Evolutionary conservation across 257 asterid genomes (phyloP).

Genomic region (Nicotiana obtusifolia): DNA sequence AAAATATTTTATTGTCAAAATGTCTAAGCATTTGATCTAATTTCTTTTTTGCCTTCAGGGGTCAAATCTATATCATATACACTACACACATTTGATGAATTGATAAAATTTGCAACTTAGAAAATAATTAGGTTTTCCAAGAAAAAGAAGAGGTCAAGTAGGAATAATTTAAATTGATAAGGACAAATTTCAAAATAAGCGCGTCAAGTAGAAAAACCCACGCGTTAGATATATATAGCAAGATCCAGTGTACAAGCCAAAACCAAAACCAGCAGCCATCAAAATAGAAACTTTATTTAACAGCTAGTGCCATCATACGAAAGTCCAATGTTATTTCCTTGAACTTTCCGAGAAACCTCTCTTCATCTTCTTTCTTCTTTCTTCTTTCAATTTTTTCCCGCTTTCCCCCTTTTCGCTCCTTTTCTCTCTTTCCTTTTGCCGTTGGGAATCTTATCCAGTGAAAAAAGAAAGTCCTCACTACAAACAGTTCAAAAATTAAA

Average conservation of each 20-base stretch:
- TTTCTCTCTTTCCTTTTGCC: constrained; percentile 1
- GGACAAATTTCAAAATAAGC: background rate
- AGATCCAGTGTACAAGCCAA: background rate
- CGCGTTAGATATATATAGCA: background rate
- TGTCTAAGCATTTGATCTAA: too few relatives aligned
- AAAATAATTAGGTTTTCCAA: background rate
- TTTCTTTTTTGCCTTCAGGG: too few relatives aligned
- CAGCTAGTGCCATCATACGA: background rate
- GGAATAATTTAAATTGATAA: background rate
- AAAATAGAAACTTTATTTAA: background rate
- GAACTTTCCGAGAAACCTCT: constrained; percentile 39
- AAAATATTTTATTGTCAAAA: too few relatives aligned
- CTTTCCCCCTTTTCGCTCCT: constrained; percentile 21
- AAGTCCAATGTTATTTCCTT: constrained; percentile 27
- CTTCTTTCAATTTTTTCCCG: constrained; percentile 72
- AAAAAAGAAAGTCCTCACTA: background rate
- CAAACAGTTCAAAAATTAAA: background rate
- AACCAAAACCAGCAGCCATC: background rate
- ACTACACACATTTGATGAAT: too few relatives aligned
- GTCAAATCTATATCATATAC: too few relatives aligned
- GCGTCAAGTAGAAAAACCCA: background rate
- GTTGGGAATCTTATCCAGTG: constrained; percentile 22
- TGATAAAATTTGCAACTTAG: too few relatives aligned
- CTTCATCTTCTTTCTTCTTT: constrained; percentile 55
- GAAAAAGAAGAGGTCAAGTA: background rate